Evolutionary conservation across 305 asterid species (phyloP).

Genomic region (Solanum hybrid): DNA sequence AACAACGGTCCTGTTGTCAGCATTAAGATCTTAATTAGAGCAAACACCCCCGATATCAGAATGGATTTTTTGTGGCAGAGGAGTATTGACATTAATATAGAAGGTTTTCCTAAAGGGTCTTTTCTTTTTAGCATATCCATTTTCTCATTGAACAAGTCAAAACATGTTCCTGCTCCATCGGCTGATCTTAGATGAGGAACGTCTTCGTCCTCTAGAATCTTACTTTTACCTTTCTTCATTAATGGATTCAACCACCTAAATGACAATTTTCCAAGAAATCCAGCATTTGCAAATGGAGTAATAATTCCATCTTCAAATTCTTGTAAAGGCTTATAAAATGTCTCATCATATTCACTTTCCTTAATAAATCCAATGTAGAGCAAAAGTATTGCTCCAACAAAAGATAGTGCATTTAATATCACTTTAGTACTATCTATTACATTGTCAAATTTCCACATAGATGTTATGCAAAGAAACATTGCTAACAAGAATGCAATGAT

Average conservation of each 20-base stretch:
- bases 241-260: background rate
- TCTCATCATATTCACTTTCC: background rate
- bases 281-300: background rate
- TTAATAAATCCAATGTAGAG: background rate
- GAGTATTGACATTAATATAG: background rate
- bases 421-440: background rate
- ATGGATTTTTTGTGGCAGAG: background rate
- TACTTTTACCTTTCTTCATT: background rate
- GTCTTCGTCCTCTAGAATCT: background rate
- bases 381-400: background rate
- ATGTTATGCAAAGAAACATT: background rate
- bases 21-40: background rate
- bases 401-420: background rate
- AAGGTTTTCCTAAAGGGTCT: background rate
- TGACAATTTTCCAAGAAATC: background rate
- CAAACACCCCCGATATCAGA: constrained; percentile 3
- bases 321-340: background rate
- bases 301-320: background rate
- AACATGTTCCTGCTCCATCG: background rate
- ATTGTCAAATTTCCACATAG: background rate
- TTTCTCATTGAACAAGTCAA: background rate
- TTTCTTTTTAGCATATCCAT: background rate
- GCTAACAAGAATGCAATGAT: background rate
- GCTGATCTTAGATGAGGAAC: background rate
- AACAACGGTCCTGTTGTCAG: constrained; percentile 3